These are phyloP conservation scores for Plasmodium knowlesi DNA, from an alignment of 169 alveolate species.

Conservation along the genomic window DNA sequence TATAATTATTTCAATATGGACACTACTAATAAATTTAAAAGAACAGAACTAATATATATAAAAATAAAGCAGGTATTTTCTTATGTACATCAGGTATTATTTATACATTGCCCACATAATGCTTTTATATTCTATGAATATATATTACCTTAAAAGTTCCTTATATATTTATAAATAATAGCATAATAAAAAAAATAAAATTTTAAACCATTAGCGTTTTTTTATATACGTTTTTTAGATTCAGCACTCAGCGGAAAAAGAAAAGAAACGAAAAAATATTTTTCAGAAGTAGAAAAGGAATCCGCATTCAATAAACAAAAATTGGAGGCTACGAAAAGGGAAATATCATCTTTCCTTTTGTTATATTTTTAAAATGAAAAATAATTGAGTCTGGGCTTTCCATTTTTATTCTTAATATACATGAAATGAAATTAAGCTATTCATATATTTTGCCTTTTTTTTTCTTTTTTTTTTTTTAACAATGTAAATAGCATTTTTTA, in stretches of 20 bases:
- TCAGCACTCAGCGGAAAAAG: neutral
- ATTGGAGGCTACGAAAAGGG: neutral
- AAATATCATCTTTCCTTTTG: neutral
- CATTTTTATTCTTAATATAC: neutral
- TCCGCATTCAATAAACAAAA: neutral
- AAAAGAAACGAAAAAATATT: neutral
- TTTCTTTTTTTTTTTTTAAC: neutral
- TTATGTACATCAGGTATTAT: neutral
- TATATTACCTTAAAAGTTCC: neutral
- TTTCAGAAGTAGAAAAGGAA: neutral
- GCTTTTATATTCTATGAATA: neutral
- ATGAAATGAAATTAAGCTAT: neutral
- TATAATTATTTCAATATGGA: neutral
- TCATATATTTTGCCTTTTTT: neutral
- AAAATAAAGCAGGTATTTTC: neutral
- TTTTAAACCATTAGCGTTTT: neutral
- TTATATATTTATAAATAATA: too few relatives aligned
- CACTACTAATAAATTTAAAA: neutral
- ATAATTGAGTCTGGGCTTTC: neutral
- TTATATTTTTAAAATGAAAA: neutral
- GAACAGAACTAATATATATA: neutral
- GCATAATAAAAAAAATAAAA: too few relatives aligned
- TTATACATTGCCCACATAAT: neutral
- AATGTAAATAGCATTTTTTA: neutral
- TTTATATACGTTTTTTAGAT: neutral